Evolutionary conservation across 2,329 filamentous ascomycete species (phyloP).

Genomic region (Diplodia seriata): DNA sequence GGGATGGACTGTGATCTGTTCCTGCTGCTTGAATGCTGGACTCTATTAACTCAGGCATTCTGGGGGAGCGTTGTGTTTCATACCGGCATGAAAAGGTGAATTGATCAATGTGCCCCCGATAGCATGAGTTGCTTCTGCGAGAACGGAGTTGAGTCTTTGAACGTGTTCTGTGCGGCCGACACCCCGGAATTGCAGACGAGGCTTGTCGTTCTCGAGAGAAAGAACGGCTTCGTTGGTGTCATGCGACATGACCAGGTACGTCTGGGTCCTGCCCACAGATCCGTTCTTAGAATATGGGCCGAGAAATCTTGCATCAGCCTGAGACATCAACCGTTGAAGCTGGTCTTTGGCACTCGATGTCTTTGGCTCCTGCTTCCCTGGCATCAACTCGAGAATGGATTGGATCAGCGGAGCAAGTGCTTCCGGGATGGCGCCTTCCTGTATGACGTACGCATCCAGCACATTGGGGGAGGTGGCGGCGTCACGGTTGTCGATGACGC

Average conservation of each 20-base stretch:
- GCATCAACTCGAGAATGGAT: slow-evolving; percentile 62
- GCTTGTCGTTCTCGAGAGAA: slow-evolving; percentile 65
- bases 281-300: slow-evolving; percentile 65
- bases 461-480: slow-evolving; percentile 54
- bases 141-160: slow-evolving; percentile 58
- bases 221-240: slow-evolving; percentile 68
- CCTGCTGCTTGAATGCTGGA: slow-evolving; percentile 11
- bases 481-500: slow-evolving; percentile 66
- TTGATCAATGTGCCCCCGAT: slow-evolving; percentile 67
- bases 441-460: slow-evolving; percentile 68
- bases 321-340: slow-evolving; percentile 57
- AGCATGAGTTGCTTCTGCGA: slow-evolving; percentile 62
- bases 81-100: slow-evolving; percentile 62
- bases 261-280: slow-evolving; percentile 65
- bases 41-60: not conserved
- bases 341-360: slow-evolving; percentile 51
- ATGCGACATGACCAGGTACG: slow-evolving; percentile 72
- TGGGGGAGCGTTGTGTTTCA: not conserved
- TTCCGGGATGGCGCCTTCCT: slow-evolving; percentile 68
- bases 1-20: slow-evolving; percentile 70
- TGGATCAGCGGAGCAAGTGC: slow-evolving; percentile 65
- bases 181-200: slow-evolving; percentile 65
- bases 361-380: slow-evolving; percentile 53
- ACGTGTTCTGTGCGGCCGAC: slow-evolving; percentile 64
- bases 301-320: slow-evolving; percentile 61